phyloP scores from a whole-genome alignment of 805 yeast genomes.

The Ogataea nakhonphanomensis region DNA sequence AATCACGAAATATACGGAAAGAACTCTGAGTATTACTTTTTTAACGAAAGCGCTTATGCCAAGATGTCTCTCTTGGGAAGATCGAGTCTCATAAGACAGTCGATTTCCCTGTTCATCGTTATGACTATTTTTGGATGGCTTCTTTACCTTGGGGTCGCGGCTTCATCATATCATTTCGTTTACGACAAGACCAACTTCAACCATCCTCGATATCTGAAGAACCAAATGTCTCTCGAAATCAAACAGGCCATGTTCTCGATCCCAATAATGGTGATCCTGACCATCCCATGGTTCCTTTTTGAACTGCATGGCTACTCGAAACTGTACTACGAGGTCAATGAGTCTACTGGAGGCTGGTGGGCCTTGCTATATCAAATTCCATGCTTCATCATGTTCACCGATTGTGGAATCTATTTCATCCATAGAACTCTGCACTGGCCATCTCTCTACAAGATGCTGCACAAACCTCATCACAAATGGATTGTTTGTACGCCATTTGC shows the following conservation, averaged over 20 bases:
- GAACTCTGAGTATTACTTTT: constrained; percentile 47
- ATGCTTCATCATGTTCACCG: constrained; percentile 85
- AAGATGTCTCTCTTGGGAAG: constrained; percentile 70
- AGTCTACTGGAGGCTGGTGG: constrained; percentile 64
- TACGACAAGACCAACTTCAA: constrained; percentile 89
- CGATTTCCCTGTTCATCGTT: constrained; percentile 58
- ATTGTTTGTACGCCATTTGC: constrained; percentile 98
- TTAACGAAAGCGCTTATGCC: constrained; percentile 55
- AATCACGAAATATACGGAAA: constrained; percentile 36
- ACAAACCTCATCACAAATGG: constrained; percentile 99
- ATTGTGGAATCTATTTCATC: constrained; percentile 84
- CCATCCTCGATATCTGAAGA: constrained; percentile 93
- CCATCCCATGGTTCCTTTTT: constrained; percentile 84
- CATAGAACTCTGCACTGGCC: constrained; percentile 97
- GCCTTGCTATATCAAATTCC: constrained; percentile 68
- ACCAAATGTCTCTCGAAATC: constrained; percentile 86
- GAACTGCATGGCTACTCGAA: constrained; percentile 83
- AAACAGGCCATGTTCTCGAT: constrained; percentile 74
- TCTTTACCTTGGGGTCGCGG: constrained; percentile 73
- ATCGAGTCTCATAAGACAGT: constrained; percentile 69
- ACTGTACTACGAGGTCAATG: constrained; percentile 64
- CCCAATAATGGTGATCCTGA: constrained; percentile 82
- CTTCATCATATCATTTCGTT: constrained; percentile 69
- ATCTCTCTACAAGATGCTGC: constrained; percentile 74
- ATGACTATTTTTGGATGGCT: constrained; percentile 84